A percentile compares a stretch with the other conserved stretches of the same genome.
These are phyloP conservation scores for Spathaspora hagerdaliae DNA, from an alignment of 805 yeast species.

Conservation along the genomic window DNA sequence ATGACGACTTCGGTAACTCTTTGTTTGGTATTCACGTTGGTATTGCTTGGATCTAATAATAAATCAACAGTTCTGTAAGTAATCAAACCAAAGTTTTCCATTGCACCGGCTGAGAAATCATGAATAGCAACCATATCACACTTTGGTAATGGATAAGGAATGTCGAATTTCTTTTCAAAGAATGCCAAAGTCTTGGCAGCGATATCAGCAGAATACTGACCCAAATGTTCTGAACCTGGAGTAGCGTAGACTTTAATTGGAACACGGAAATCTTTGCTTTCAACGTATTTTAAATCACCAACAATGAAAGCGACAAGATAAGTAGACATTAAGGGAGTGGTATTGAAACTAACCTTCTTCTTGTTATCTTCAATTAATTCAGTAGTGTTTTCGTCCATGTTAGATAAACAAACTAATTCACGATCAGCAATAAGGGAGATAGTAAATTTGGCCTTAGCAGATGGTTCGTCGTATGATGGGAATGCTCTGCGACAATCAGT, in stretches of 20 bases:
- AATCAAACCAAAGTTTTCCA: constrained; percentile 83
- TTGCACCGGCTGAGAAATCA: constrained; percentile 83
- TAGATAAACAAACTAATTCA: constrained; percentile 57
- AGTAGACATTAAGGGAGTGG: constrained; percentile 84
- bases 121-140: constrained; percentile 80
- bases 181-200: constrained; percentile 73
- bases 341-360: constrained; percentile 59
- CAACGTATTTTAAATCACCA: constrained; percentile 75
- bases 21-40: constrained; percentile 60
- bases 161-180: constrained; percentile 69
- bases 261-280: constrained; percentile 58
- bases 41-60: constrained; percentile 65
- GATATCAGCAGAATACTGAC: constrained; percentile 67
- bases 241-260: constrained; percentile 82
- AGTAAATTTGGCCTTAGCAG: constrained; percentile 69
- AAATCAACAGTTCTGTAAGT: constrained; percentile 77
- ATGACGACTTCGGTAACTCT: constrained; percentile 83
- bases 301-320: constrained; percentile 79
- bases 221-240: constrained; percentile 69
- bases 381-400: constrained; percentile 61
- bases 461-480: constrained; percentile 85
- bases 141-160: constrained; percentile 76
- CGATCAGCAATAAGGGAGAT: constrained; percentile 56
- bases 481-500: constrained; percentile 85
- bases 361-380: constrained; percentile 36